Evolutionary conservation across 1,139 yeast genomes (phyloP), one percentile per base, ranked within the genome.

Genomic region (Sporopachydermia cereana): DNA sequence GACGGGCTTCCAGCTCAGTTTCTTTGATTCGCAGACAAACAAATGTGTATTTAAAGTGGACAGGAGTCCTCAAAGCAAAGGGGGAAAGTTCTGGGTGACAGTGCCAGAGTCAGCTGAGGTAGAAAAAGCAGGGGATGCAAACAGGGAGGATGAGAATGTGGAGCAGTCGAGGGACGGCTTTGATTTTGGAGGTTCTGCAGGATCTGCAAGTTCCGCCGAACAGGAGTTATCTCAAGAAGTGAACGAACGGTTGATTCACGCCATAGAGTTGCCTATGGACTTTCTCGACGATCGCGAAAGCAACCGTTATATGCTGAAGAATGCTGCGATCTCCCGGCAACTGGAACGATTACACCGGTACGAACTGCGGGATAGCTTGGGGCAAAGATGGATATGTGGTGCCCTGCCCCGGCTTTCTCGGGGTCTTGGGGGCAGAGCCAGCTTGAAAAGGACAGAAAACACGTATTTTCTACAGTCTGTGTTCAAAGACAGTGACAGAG

Each of bases 311-410:
- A 21, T 20, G 5, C n/a, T 34, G 22, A 12, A 16, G 20, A n/a
- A 34, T 21, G 20, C 39, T 9, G n/a, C 12, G 12, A 34, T 34
- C 5, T 7, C 18, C 9, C 5, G 9, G 39, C 12, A 34, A 34
- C n/a, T 34, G 39, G n/a, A 34, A 16, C 9, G 17, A 34, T 21
- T 34, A 21, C 39, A 34, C 17, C 18, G 39, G 39, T 34, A 34
- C 25, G 43, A 41, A 17, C 17, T 21, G n/a, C 55, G 57, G 22
- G 70, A 65, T 50, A 57, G 60, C 34, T 56, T 57, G 44, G 60
- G 61, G 44, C 45, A 45, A 12, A 57, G 53, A 43, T 69, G 73
- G 73, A 67, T 63, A 48, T 57, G 69, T 9, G 74, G 74, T 1
- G 60, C 69, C 3, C 64, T 69, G n/a, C 72, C 74, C 2, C 54